A percentile compares a stretch with the other conserved stretches of the same genome.
Conservation (phyloP, 345 rosid species). For the Conringia planisiliqua region DNA sequence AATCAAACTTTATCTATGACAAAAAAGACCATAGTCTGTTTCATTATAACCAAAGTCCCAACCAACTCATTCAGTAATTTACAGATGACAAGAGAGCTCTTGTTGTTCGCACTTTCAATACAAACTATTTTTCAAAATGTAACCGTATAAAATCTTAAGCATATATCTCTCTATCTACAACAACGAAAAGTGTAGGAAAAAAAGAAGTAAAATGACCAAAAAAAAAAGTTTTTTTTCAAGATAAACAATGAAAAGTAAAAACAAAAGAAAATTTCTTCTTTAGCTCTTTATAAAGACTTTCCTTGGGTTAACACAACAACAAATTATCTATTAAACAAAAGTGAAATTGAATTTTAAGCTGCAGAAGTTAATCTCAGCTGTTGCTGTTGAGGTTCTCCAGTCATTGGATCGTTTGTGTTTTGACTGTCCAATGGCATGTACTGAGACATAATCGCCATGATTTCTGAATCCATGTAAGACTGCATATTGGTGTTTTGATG, state of each 20-base stretch:
- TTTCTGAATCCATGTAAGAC: constrained; percentile 99
- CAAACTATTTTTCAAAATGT: neutral
- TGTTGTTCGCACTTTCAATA: neutral
- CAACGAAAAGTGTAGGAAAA: neutral
- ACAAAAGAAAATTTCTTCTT: constrained; percentile 1
- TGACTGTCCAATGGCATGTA: constrained; percentile 95
- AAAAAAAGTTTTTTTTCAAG: neutral
- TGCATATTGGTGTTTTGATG: constrained; percentile 27
- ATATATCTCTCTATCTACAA: constrained; percentile 7
- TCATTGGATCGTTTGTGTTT: constrained; percentile 33
- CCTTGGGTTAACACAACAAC: neutral
- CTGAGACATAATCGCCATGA: constrained; percentile 97
- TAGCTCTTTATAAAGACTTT: constrained; percentile 17
- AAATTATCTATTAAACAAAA: neutral
- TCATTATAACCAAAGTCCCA: neutral
- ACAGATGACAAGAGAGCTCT: neutral
- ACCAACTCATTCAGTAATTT: neutral
- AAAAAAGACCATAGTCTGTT: neutral
- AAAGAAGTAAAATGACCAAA: neutral
- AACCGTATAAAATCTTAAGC: neutral
- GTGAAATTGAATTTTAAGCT: constrained; percentile 9
- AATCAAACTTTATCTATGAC: neutral
- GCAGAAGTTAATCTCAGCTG: constrained; percentile 31
- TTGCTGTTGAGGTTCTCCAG: constrained; percentile 26
- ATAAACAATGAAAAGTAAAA: neutral